Conservation (phyloP, 1,284 basidiomycete genomes). For the Cryptococcus floricola region DNA sequence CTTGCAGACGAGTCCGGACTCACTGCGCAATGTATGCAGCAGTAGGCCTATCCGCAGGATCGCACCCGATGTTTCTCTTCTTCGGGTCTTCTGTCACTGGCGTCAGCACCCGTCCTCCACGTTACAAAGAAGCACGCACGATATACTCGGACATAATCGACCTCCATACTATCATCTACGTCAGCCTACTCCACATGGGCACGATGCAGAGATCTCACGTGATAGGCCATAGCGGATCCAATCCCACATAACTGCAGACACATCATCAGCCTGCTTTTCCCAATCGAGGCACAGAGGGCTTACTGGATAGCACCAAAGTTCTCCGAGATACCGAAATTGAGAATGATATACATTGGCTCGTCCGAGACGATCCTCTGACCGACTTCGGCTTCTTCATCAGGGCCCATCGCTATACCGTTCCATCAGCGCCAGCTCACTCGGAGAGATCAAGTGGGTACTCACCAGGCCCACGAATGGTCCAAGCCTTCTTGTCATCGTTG, state of each 20-base stretch:
- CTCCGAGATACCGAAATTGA: conserved; percentile 67
- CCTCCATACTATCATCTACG: conserved; percentile 26
- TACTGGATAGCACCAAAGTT: conserved; percentile 70
- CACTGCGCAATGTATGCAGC: conserved; percentile 53
- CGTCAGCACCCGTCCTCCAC: background rate
- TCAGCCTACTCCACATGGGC: background rate
- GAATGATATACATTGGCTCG: conserved; percentile 66
- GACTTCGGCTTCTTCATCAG: conserved; percentile 66
- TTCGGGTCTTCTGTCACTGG: conserved; percentile 38
- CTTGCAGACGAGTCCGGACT: background rate
- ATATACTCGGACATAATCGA: conserved; percentile 49
- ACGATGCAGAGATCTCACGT: conserved; percentile 14
- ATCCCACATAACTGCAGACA: conserved; percentile 29
- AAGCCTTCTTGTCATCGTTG: conserved; percentile 60
- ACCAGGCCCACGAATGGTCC: conserved; percentile 64
- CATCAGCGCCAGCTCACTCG: background rate
- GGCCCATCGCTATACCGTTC: conserved; percentile 57
- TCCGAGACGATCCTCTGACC: conserved; percentile 69
- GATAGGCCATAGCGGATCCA: conserved; percentile 37
- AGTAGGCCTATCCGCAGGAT: conserved; percentile 55
- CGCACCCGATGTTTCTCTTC: conserved; percentile 46
- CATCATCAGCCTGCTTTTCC: background rate
- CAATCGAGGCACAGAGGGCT: conserved; percentile 1
- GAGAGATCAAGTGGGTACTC: background rate
- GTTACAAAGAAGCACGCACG: conserved; percentile 19